phyloP scores from a whole-genome alignment of 139 green algal species.

The Zygnema circumcarinatum region DNA sequence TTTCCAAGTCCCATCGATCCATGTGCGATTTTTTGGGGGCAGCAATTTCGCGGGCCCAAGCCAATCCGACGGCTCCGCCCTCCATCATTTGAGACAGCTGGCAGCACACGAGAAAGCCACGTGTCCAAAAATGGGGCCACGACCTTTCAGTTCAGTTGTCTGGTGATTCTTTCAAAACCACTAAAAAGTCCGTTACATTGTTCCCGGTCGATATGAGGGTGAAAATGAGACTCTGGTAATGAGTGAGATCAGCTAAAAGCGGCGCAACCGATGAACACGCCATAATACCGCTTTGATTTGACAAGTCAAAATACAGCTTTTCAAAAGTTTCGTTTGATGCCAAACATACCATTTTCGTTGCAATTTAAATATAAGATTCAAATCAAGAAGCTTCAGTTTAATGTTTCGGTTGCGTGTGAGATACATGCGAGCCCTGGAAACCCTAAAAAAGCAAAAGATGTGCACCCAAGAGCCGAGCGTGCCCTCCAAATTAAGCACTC shows the following conservation, averaged over 20 bases:
- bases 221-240: not conserved
- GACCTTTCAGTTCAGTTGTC: no score
- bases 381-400: no score
- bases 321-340: no score
- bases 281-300: not conserved
- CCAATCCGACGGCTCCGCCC: conserved; percentile 15
- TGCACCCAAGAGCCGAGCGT: conserved; percentile 36
- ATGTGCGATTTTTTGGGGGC: not conserved
- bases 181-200: no score
- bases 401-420: no score
- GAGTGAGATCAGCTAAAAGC: not conserved
- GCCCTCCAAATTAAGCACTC: not conserved
- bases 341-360: no score
- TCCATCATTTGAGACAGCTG: conserved; percentile 22
- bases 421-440: not conserved
- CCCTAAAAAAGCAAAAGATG: not conserved
- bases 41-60: not conserved
- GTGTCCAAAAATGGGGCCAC: not conserved
- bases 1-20: not conserved
- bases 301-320: not conserved
- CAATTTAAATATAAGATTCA: no score
- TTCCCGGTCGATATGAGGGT: no score
- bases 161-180: no score
- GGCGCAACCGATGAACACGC: not conserved
- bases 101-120: no score